Conservation (phyloP, 2,329 filamentous ascomycete species). For the Fusarium sp. region DNA sequence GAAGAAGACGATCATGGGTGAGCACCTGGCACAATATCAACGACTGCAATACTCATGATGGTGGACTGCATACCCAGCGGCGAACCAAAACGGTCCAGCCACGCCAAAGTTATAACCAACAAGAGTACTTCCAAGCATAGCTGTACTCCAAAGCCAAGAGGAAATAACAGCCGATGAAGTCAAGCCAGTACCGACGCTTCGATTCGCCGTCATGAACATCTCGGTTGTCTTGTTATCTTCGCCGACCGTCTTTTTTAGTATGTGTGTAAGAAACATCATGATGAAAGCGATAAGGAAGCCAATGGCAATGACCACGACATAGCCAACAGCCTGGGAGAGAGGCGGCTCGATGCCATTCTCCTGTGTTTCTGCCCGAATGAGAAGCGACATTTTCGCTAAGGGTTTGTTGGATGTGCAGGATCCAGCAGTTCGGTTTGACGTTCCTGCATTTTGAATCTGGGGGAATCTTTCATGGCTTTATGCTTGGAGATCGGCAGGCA, state of each 20-base stretch:
- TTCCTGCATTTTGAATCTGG: background rate
- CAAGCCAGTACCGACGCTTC: slow-evolving; percentile 61
- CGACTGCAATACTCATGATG: accelerated
- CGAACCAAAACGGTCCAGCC: slow-evolving; percentile 68
- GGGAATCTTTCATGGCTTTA: background rate
- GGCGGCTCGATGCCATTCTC: slow-evolving; percentile 39
- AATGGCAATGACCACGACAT: slow-evolving; percentile 49
- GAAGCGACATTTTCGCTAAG: background rate
- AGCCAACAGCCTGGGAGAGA: slow-evolving; percentile 46
- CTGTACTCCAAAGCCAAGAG: slow-evolving; percentile 66
- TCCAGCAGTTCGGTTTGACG: background rate
- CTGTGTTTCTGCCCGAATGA: background rate
- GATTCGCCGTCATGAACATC: slow-evolving; percentile 67
- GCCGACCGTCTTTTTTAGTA: slow-evolving; percentile 60
- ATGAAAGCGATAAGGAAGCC: slow-evolving; percentile 51
- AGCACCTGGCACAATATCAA: slow-evolving; percentile 46
- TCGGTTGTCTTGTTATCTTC: slow-evolving; percentile 65
- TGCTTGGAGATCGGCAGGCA: background rate
- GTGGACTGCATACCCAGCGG: slow-evolving; percentile 53
- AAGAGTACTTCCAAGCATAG: slow-evolving; percentile 60
- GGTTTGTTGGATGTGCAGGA: background rate
- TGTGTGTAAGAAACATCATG: slow-evolving; percentile 59
- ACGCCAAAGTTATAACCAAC: slow-evolving; percentile 66
- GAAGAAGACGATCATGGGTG: slow-evolving; percentile 67
- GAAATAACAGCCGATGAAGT: slow-evolving; percentile 66